Conservation (phyloP, 768 basidiomycete genomes). For the Boletus eberwhitei region DNA sequence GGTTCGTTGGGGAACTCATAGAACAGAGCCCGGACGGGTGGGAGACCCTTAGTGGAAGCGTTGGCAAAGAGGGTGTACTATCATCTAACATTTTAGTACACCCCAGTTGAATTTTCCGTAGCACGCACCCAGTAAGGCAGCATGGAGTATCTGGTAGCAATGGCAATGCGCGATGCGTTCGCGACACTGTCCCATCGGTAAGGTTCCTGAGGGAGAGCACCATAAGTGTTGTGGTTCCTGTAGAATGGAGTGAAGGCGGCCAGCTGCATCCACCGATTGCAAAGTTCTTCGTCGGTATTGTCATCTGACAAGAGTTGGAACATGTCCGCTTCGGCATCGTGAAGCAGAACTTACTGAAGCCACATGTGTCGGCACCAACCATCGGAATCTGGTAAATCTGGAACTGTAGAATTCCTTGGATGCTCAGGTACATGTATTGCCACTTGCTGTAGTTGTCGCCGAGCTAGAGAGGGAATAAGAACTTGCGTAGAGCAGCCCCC, state of each 20-base stretch:
- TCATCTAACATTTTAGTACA: neutral
- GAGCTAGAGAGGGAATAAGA: slow-evolving; percentile 38
- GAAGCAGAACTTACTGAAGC: slow-evolving; percentile 24
- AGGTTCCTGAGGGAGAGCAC: slow-evolving; percentile 74
- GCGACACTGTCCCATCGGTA: slow-evolving; percentile 82
- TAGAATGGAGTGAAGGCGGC: slow-evolving; percentile 81
- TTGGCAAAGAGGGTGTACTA: slow-evolving; percentile 76
- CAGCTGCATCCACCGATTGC: slow-evolving; percentile 86
- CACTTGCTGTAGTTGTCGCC: slow-evolving; percentile 79
- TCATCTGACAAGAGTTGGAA: slow-evolving; percentile 26
- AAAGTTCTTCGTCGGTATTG: slow-evolving; percentile 78
- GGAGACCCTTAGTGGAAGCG: slow-evolving; percentile 59
- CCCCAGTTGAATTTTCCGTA: neutral
- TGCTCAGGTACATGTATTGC: slow-evolving; percentile 65
- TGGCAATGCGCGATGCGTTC: slow-evolving; percentile 66
- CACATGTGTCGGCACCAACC: slow-evolving; percentile 71
- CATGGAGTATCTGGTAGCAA: slow-evolving; percentile 65
- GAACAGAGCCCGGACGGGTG: slow-evolving; percentile 72
- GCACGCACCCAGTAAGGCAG: slow-evolving; percentile 74
- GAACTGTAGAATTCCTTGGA: slow-evolving; percentile 79
- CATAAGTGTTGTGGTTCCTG: slow-evolving; percentile 69
- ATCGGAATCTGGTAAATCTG: slow-evolving; percentile 82
- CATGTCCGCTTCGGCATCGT: neutral
- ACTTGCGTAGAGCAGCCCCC: neutral
- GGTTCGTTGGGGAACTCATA: slow-evolving; percentile 74